A percentile compares a stretch with the other conserved stretches of the same genome.
Evolutionary conservation across 441 rosid genomes (phyloP).

Genomic region (Mallotus repandus): DNA sequence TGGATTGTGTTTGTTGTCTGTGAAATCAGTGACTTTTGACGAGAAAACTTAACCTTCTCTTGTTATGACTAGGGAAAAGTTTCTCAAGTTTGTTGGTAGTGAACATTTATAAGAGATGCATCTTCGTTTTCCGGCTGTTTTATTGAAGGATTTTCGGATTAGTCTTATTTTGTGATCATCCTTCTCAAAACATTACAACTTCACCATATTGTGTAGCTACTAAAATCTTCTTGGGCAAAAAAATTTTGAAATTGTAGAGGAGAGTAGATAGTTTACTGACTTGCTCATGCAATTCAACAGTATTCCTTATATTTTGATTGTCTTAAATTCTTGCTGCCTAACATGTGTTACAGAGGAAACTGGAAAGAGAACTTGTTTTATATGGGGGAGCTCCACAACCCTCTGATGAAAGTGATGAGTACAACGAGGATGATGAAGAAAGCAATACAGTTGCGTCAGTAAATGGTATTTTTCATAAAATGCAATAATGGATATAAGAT

Average conservation of each 20-base stretch:
- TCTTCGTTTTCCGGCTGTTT: neutral
- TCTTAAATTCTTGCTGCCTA: conserved; percentile 6
- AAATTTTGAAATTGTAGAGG: neutral
- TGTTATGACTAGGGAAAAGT: neutral
- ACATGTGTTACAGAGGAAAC: conserved; percentile 57
- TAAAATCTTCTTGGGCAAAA: neutral
- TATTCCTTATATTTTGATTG: neutral
- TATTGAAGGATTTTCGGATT: neutral
- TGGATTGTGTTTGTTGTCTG: neutral
- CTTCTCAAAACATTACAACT: neutral
- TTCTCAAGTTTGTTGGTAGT: neutral
- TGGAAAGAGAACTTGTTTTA: conserved; percentile 52
- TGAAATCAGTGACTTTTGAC: neutral
- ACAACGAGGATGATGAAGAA: conserved; percentile 41
- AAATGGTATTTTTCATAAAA: conserved; percentile 44
- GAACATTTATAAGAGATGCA: neutral
- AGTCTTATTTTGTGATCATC: neutral
- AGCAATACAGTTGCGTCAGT: conserved; percentile 42
- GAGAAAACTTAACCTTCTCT: neutral
- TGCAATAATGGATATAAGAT: conserved; percentile 16
- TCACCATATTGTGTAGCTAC: neutral
- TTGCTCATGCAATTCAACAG: conserved; percentile 1
- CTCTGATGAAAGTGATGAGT: conserved; percentile 32
- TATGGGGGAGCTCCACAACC: conserved; percentile 45
- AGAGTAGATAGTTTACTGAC: neutral